Percentiles rank a stretch among this genome's conserved stretches.
Conservation (phyloP, 1,139 yeast genomes). For the Yamadazyma epiphylla region DNA sequence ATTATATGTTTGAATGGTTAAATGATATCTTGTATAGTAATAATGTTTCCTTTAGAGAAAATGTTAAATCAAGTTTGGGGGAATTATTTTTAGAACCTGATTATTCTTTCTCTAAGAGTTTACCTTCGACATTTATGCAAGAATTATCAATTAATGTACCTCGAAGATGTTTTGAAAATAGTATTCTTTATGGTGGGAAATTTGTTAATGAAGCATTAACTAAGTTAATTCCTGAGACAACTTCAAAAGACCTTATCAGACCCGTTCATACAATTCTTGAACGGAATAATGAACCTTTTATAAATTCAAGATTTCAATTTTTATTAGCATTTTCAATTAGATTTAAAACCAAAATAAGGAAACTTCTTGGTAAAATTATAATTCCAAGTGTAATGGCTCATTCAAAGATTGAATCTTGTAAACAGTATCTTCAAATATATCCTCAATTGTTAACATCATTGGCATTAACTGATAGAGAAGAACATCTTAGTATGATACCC, state of each 20-base stretch:
- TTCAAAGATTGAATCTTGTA: conserved; percentile 39
- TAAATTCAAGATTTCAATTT: conserved; percentile 48
- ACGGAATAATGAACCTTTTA: conserved; percentile 8
- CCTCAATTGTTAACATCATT: conserved; percentile 48
- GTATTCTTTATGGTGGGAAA: conserved; percentile 25
- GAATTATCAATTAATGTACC: conserved; percentile 14
- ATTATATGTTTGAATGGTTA: conserved; percentile 49
- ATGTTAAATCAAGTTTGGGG: conserved; percentile 20
- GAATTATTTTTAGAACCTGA: conserved; percentile 28
- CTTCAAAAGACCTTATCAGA: conserved; percentile 11
- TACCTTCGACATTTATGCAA: conserved; percentile 21
- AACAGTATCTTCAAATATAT: conserved; percentile 52
- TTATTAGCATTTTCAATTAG: conserved; percentile 56
- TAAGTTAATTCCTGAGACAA: conserved; percentile 11
- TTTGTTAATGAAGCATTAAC: conserved; percentile 21
- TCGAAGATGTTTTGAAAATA: conserved; percentile 26
- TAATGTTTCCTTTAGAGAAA: conserved; percentile 21
- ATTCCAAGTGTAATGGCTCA: conserved; percentile 56
- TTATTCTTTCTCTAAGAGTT: conserved; percentile 20
- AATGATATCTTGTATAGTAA: conserved; percentile 29
- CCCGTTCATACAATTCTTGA: conserved; percentile 13
- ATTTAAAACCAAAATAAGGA: conserved; percentile 47
- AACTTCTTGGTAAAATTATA: conserved; percentile 40
- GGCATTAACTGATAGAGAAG: conserved; percentile 61
- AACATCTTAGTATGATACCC: conserved; percentile 48